Conservation (phyloP, 139 green algal species). For the Trebouxia sp. region DNA sequence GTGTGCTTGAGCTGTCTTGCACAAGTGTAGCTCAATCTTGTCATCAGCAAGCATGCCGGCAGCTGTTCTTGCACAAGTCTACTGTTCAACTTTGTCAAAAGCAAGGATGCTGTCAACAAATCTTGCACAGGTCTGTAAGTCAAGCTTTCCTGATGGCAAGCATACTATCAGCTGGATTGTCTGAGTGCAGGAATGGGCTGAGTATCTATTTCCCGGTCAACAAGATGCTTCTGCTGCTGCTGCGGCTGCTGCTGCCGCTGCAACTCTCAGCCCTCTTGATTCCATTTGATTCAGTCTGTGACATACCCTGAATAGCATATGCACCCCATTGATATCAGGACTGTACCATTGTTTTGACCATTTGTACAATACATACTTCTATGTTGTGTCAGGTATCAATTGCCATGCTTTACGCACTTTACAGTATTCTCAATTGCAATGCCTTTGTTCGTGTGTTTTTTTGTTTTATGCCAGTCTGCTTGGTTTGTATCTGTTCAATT, state of each 20-base stretch:
- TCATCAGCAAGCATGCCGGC: too few relatives aligned
- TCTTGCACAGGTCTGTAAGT: not conserved
- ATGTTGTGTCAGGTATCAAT: not conserved
- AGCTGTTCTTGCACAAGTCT: too few relatives aligned
- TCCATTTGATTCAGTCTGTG: not conserved
- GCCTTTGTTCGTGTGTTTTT: too few relatives aligned
- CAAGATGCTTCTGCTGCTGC: not conserved
- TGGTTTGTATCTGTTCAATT: too few relatives aligned
- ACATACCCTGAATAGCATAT: not conserved
- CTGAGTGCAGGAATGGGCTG: slow-evolving; percentile 34
- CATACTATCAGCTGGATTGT: not conserved
- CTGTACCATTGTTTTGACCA: not conserved
- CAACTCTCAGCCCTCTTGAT: not conserved
- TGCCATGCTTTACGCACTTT: not conserved
- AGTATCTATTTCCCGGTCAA: slow-evolving; percentile 29
- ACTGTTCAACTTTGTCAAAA: too few relatives aligned
- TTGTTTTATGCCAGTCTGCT: too few relatives aligned
- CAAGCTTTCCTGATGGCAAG: not conserved
- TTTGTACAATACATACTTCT: not conserved
- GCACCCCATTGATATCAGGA: too few relatives aligned
- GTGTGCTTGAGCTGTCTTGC: not conserved
- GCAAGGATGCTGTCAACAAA: too few relatives aligned
- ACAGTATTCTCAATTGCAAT: too few relatives aligned
- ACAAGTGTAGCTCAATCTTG: too few relatives aligned
- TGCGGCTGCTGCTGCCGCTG: too few relatives aligned